Conservation (phyloP, 2,329 filamentous ascomycete genomes). For the Monosporascus sp. region DNA sequence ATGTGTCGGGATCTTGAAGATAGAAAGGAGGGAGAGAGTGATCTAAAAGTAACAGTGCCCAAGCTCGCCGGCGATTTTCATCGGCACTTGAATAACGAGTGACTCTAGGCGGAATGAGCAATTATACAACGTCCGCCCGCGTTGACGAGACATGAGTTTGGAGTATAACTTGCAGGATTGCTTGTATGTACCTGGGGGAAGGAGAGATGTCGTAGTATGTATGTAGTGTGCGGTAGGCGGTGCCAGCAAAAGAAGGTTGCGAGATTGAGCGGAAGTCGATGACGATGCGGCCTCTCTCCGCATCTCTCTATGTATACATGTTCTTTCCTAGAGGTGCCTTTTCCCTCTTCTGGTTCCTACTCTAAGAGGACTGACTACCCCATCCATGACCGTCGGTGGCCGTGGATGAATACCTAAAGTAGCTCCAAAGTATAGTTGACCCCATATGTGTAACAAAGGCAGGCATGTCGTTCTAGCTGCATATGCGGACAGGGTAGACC, state of each 20-base stretch:
- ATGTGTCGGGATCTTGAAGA: background rate
- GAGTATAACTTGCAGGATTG: background rate
- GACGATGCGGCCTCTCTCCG: background rate
- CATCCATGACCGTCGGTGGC: background rate
- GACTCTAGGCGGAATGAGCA: conserved; percentile 4
- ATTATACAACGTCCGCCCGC: conserved; percentile 8
- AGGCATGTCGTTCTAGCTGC: background rate
- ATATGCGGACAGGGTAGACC: background rate
- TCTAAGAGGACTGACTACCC: background rate
- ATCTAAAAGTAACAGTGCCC: background rate
- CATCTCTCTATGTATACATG: background rate
- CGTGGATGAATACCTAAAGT: background rate
- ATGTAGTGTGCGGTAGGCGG: background rate
- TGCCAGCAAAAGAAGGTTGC: background rate
- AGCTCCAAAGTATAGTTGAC: background rate
- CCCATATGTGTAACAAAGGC: background rate
- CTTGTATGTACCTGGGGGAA: conserved; percentile 1
- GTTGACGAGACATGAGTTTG: conserved; percentile 4
- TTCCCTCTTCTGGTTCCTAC: background rate
- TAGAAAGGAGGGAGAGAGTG: background rate
- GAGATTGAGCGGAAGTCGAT: background rate
- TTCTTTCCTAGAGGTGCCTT: too few relatives aligned
- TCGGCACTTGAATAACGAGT: conserved; percentile 3
- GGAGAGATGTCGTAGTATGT: too few relatives aligned
- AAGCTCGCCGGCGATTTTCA: background rate